Evolutionary conservation across 129 eudicot species (phyloP).

Genomic region (Pittosporum tobira): DNA sequence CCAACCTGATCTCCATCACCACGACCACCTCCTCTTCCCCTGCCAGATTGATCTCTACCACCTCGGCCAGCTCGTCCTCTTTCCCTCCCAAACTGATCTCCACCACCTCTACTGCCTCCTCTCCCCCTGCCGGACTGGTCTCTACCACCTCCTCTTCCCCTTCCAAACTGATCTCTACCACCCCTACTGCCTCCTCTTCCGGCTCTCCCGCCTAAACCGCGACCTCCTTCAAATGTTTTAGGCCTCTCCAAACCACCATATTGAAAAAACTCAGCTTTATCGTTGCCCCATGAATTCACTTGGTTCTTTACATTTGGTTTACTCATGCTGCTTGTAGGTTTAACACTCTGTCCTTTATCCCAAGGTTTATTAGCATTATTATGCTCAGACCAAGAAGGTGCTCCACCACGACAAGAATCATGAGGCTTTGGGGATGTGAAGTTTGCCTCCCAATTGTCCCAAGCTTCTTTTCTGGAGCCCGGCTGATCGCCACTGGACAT

Average conservation of each 20-base stretch:
- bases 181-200: slow-evolving; percentile 26
- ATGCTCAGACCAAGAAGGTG: too few species aligned
- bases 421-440: too few species aligned
- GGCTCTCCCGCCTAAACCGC: slow-evolving; percentile 6
- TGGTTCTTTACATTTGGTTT: too few species aligned
- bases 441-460: neutral
- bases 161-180: slow-evolving; percentile 10
- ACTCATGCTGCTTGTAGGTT: too few species aligned
- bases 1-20: neutral
- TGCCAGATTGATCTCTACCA: neutral
- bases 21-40: neutral
- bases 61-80: slow-evolving; percentile 3
- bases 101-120: neutral
- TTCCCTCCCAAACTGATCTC: neutral
- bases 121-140: neutral
- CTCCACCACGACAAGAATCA: too few species aligned
- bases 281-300: too few species aligned
- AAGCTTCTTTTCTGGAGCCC: too few species aligned
- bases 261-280: too few species aligned
- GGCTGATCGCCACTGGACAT: too few species aligned
- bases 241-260: slow-evolving; percentile 9
- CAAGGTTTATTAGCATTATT: too few species aligned
- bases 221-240: slow-evolving; percentile 7
- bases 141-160: slow-evolving; percentile 1
- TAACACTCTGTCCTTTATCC: too few species aligned